phyloP scores from a whole-genome alignment of 768 basidiomycete species.

The Trametes gibbosa region DNA sequence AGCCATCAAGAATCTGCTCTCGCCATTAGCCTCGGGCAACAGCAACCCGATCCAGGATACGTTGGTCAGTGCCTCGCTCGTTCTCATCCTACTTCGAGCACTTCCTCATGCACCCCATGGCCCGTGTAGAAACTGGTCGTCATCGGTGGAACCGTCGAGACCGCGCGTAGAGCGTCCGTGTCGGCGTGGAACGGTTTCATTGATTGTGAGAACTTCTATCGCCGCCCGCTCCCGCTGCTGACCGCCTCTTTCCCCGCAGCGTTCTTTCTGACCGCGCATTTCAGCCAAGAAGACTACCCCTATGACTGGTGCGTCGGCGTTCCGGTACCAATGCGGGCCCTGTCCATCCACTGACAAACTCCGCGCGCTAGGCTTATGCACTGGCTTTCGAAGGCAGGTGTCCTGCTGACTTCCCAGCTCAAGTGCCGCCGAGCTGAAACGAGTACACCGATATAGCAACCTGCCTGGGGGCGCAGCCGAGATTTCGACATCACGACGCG shows the following conservation, averaged over 20 bases:
- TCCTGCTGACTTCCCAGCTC: constrained; percentile 4
- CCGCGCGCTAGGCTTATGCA: constrained; percentile 70
- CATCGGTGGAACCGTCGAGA: constrained; percentile 86
- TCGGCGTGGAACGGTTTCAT: constrained; percentile 90
- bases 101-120: background rate
- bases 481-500: constrained; percentile 91
- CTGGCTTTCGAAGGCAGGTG: constrained; percentile 71
- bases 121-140: constrained; percentile 76
- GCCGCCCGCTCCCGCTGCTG: background rate
- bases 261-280: constrained; percentile 88
- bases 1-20: constrained; percentile 64
- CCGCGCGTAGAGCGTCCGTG: constrained; percentile 73
- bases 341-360: constrained; percentile 1
- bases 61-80: constrained; percentile 44
- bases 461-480: constrained; percentile 83
- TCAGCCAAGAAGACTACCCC: constrained; percentile 84
- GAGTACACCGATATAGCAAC: constrained; percentile 55
- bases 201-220: constrained; percentile 56
- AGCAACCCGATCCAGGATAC: constrained; percentile 76
- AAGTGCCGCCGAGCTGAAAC: constrained; percentile 14
- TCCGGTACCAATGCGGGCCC: constrained; percentile 17
- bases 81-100: background rate
- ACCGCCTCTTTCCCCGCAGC: constrained; percentile 38
- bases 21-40: constrained; percentile 52
- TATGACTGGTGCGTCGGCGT: constrained; percentile 65